phyloP scores from a whole-genome alignment of 306 rosid genomes.

The Rubus parviflorus region DNA sequence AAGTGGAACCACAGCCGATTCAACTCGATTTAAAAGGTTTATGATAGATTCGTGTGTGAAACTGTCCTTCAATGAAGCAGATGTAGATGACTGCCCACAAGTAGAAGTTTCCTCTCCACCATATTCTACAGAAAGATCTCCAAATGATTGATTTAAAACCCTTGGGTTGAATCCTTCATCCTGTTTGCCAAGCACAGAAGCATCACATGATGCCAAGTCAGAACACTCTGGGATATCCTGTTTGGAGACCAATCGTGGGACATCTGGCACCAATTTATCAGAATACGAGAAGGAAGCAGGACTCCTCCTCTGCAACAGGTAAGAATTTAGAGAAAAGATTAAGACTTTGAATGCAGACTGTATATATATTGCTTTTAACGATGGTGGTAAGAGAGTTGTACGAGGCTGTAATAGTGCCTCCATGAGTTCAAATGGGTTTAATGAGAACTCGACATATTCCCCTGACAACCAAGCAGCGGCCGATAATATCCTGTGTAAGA shows the following conservation, averaged over 20 bases:
- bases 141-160: slow-evolving; percentile 40
- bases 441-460: slow-evolving; percentile 62
- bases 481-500: slow-evolving; percentile 69
- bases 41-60: slow-evolving; percentile 47
- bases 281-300: slow-evolving; percentile 22
- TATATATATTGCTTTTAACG: slow-evolving; percentile 71
- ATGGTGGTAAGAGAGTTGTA: slow-evolving; percentile 72
- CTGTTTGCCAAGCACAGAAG: slow-evolving; percentile 35
- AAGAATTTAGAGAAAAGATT: slow-evolving; percentile 57
- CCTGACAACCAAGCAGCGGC: slow-evolving; percentile 93
- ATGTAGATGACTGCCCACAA: slow-evolving; percentile 33
- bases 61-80: slow-evolving; percentile 29
- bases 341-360: slow-evolving; percentile 76
- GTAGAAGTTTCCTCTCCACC: slow-evolving; percentile 26
- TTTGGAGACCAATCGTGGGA: slow-evolving; percentile 30
- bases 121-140: slow-evolving; percentile 37
- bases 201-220: slow-evolving; percentile 35
- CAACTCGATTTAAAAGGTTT: slow-evolving; percentile 52
- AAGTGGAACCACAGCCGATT: slow-evolving; percentile 56
- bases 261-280: slow-evolving; percentile 30
- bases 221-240: slow-evolving; percentile 36
- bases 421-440: slow-evolving; percentile 74
- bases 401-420: slow-evolving; percentile 95
- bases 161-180: slow-evolving; percentile 56
- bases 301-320: slow-evolving; percentile 46